Percentiles rank a stretch among this genome's conserved stretches.
Evolutionary conservation across 257 asterid genomes (phyloP).

Genomic region (Cynanchum wilfordii): DNA sequence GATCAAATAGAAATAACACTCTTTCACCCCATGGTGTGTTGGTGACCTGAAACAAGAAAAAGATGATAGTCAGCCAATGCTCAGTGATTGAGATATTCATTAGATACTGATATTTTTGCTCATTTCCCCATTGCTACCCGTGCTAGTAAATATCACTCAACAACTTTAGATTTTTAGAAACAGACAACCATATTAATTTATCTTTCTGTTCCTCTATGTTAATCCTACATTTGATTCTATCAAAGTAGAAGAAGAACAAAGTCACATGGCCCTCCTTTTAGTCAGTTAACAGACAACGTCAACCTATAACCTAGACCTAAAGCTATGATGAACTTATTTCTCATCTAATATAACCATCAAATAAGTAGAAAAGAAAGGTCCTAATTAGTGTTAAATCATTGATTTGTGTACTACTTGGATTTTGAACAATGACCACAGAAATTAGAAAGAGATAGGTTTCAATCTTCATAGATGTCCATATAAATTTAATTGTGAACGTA

Average conservation of each 20-base stretch:
- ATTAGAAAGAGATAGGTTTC: neutral
- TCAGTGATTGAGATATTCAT: neutral
- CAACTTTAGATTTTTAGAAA: neutral
- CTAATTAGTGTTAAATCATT: too few species aligned
- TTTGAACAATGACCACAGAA: neutral
- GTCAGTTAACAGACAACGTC: neutral
- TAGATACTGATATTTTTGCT: neutral
- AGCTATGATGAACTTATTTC: neutral
- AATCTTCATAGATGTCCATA: neutral
- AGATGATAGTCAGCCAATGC: conserved; percentile 12
- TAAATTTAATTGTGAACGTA: neutral
- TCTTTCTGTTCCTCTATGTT: neutral
- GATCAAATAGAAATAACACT: conserved; percentile 73
- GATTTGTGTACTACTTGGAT: neutral
- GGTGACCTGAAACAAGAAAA: conserved; percentile 63
- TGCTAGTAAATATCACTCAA: neutral
- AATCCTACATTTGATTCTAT: neutral
- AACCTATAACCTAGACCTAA: neutral
- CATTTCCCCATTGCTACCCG: neutral
- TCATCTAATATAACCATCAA: neutral
- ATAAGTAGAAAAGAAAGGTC: too few species aligned
- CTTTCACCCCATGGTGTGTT: conserved; percentile 99
- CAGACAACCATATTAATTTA: neutral
- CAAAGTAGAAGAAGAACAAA: neutral
- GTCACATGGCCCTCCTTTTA: too few species aligned